Evolutionary conservation across 1,284 basidiomycete genomes (phyloP).

Genomic region (Vanrija humicola): DNA sequence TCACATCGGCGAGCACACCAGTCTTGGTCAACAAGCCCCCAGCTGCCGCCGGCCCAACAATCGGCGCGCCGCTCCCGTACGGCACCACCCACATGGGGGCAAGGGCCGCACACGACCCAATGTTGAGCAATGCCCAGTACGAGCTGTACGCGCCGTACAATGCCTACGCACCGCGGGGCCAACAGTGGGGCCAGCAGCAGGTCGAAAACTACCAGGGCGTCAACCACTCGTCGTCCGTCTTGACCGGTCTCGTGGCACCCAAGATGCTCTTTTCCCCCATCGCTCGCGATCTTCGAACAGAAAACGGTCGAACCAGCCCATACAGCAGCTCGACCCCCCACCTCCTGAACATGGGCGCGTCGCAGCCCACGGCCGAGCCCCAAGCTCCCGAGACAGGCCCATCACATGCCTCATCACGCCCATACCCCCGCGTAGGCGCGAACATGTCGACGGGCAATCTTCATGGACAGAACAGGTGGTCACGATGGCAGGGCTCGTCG

Average conservation of each 20-base stretch:
- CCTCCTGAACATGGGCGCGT: background rate
- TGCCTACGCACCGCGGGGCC: background rate
- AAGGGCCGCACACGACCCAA: too few relatives aligned
- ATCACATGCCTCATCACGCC: background rate
- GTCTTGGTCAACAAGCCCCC: background rate
- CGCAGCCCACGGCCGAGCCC: background rate
- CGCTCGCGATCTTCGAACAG: conserved; percentile 23
- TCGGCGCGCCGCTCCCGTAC: background rate
- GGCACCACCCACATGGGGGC: background rate
- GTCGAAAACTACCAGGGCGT: conserved; percentile 7
- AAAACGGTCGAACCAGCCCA: conserved; percentile 3
- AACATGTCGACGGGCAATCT: background rate
- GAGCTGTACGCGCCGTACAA: background rate
- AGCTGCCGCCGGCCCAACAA: background rate
- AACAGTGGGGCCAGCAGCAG: background rate
- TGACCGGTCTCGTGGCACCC: conserved; percentile 33
- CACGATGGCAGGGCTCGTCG: conserved; percentile 21
- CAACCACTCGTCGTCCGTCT: conserved; percentile 32
- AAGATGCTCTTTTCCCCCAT: conserved; percentile 43
- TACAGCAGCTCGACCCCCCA: background rate
- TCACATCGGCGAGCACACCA: conserved; percentile 2
- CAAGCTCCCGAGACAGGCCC: background rate
- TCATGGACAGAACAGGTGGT: background rate
- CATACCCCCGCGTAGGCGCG: conserved; percentile 12
- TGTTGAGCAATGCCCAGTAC: background rate